Evolutionary conservation across 495 filamentous ascomycete species (phyloP).

Genomic region (Rostrohypoxylon terebratum): DNA sequence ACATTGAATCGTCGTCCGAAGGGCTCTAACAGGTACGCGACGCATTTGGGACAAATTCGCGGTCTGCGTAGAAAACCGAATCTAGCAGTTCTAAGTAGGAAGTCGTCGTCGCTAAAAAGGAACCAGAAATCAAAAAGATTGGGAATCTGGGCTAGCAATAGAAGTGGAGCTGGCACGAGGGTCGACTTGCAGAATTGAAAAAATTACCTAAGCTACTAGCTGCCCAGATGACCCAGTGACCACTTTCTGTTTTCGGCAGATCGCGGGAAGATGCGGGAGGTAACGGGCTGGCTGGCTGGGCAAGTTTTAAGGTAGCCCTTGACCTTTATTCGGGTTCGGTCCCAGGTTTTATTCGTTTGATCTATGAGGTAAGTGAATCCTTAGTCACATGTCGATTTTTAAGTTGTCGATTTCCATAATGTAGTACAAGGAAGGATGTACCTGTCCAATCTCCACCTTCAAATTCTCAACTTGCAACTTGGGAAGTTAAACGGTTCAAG

Average conservation of each 20-base stretch:
- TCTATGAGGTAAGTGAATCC: not conserved
- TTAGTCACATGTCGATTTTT: not conserved
- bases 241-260: slow-evolving; percentile 34
- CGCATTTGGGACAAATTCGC: slow-evolving; percentile 55
- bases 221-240: slow-evolving; percentile 15
- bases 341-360: not conserved
- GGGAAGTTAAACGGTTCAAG: not conserved
- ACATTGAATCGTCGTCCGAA: slow-evolving; percentile 59
- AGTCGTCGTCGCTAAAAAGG: slow-evolving; percentile 39
- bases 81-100: slow-evolving; percentile 9
- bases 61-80: slow-evolving; percentile 27
- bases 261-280: not conserved
- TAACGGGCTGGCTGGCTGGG: slow-evolving; percentile 7
- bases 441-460: not conserved
- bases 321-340: too few relatives aligned
- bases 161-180: slow-evolving; percentile 22
- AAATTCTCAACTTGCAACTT: too few relatives aligned
- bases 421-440: not conserved
- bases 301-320: not conserved
- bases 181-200: slow-evolving; percentile 1
- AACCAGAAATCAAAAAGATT: slow-evolving; percentile 26
- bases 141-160: slow-evolving; percentile 16
- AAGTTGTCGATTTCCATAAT: not conserved
- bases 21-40: slow-evolving; percentile 58
- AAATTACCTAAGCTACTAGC: slow-evolving; percentile 31